Percentiles rank a stretch among this genome's conserved stretches.
Conservation (phyloP, 108 stramenopile species). For the Cyclotella sp. region DNA sequence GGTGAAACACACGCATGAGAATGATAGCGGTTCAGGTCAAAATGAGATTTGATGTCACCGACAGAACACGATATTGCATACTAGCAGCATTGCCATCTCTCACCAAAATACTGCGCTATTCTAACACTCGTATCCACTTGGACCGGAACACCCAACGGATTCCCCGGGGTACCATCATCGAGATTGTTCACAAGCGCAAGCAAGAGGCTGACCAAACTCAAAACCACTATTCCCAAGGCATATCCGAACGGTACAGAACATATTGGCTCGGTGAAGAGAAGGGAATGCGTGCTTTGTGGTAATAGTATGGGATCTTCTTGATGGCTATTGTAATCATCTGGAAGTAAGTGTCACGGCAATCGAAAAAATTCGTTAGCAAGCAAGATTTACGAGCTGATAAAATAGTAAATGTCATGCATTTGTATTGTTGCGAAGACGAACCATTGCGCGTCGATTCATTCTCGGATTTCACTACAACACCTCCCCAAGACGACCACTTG, state of each 20-base stretch:
- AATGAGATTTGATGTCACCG: not conserved
- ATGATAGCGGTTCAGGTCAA: not conserved
- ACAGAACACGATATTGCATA: not conserved
- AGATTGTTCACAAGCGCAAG: slow-evolving; percentile 26
- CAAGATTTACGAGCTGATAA: not conserved
- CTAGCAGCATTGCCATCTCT: not conserved
- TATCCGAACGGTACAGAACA: slow-evolving; percentile 30
- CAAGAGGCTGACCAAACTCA: slow-evolving; percentile 15
- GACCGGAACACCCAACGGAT: slow-evolving; percentile 20
- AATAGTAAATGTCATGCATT: not conserved
- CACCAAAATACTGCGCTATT: slow-evolving; percentile 33
- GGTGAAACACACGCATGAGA: not conserved
- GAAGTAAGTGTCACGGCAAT: not conserved
- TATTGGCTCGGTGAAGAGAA: slow-evolving; percentile 34
- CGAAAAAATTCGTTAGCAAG: not conserved
- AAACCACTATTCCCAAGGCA: slow-evolving; percentile 4
- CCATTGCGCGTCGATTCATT: not conserved
- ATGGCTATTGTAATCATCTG: not conserved
- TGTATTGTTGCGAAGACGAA: not conserved
- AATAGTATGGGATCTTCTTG: slow-evolving; percentile 26
- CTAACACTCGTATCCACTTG: slow-evolving; percentile 14
- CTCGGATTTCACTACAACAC: not conserved
- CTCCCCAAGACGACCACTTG: not conserved
- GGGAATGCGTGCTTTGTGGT: slow-evolving; percentile 28
- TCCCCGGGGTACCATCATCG: not conserved